Evolutionary conservation across 2,329 filamentous ascomycete species (phyloP), one percentile per base, ranked within the genome.

Genomic region (Davidsoniella australis): DNA sequence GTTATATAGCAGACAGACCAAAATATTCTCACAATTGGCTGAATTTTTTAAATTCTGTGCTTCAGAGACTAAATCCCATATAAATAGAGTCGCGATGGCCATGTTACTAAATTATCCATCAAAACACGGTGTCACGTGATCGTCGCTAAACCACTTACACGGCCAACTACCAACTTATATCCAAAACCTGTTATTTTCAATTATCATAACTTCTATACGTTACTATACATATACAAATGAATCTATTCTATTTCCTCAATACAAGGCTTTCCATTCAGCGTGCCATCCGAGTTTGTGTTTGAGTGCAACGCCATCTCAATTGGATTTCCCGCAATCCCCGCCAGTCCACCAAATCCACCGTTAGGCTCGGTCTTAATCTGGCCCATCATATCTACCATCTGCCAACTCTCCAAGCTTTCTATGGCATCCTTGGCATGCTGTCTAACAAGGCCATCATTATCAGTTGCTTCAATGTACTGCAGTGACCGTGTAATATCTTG

Each of bases 381-480:
- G 20, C 66, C 68, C 40, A 76, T 59, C 49, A 77, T 55, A 47
- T 61, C 66, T 48, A 71, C 68, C 60, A 80, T 62, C 51, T 71
- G 68, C 73, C 76, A 80, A 51, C 70, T 74, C 55, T 78, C 71
- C 53, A 86, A 58, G 45, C 74, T 80, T 59, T 85, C 81, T 9
- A 78, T 60, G n/a, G 80, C 78, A 56, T 78, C 78, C 29, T 63
- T 64, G 2, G 80, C 80, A 61, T 86, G 80, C 56, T 78, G 70
- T 54, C 70, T 70, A 9, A 84, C 82, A 40, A 87, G 63, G 0
- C 73, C 79, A 58, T 87, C 82, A 20, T 68, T 71, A 60, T 87
- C 82, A 20, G 76, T 78, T 38, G 65, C 68, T 5, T 70, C 68
- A n/a, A 83, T 68, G 61, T 85, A 86, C 47, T 64, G 62, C 39